phyloP scores from a whole-genome alignment of 176 grass and related monocot genomes.

The Triticum dicoccoides region DNA sequence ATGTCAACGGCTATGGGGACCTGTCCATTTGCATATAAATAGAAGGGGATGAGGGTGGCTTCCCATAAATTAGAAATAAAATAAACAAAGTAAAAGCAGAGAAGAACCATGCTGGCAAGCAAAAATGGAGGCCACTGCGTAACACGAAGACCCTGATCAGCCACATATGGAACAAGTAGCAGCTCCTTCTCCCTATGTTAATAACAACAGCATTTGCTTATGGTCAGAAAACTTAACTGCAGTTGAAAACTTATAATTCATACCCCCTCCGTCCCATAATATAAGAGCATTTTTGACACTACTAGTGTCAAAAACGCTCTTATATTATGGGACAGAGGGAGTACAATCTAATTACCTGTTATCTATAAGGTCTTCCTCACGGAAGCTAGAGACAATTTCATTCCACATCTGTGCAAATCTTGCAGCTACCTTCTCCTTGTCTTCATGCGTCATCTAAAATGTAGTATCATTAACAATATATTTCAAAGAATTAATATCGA shows the following conservation, averaged over 20 bases:
- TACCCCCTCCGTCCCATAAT: too few relatives aligned
- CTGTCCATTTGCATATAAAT: conserved; percentile 42
- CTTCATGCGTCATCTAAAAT: conserved; percentile 49
- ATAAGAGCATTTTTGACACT: too few relatives aligned
- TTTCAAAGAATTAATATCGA: conserved; percentile 23
- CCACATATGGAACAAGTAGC: conserved; percentile 88
- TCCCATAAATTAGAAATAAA: conserved; percentile 19
- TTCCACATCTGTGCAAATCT: conserved; percentile 99
- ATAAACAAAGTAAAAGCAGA: conserved; percentile 9
- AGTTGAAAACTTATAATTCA: conserved; percentile 14
- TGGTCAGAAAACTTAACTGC: conserved; percentile 20
- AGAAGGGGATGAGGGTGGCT: background rate
- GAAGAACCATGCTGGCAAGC: conserved; percentile 86
- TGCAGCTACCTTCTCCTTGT: conserved; percentile 59
- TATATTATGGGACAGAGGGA: too few relatives aligned
- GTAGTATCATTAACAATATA: conserved; percentile 18
- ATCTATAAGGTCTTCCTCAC: conserved; percentile 89
- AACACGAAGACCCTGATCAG: conserved; percentile 65
- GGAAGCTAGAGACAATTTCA: conserved; percentile 81
- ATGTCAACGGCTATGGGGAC: conserved; percentile 95
- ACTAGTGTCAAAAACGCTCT: too few relatives aligned
- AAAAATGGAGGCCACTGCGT: conserved; percentile 96
- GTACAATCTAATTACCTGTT: conserved; percentile 48
- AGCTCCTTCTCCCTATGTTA: conserved; percentile 81
- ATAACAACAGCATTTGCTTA: background rate